Conservation (phyloP, 176 grass and related monocot species). For the Eragrostis curvula region DNA sequence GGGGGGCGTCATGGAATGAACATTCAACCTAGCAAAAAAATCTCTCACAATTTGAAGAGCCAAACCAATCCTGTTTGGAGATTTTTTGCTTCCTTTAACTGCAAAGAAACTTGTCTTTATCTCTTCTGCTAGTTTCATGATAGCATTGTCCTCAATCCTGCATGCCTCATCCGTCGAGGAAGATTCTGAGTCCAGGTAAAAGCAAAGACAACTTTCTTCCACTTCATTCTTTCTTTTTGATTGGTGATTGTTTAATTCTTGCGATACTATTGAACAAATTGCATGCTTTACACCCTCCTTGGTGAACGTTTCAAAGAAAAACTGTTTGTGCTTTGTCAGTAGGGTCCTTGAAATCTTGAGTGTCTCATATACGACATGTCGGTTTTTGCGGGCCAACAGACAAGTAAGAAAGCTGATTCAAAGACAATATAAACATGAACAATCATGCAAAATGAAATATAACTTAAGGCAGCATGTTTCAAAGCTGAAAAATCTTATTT, state of each 20-base stretch:
- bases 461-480: slow-evolving; percentile 6
- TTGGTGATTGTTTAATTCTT: slow-evolving; percentile 32
- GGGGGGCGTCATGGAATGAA: slow-evolving; percentile 21
- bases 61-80: slow-evolving; percentile 35
- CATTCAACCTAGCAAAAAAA: slow-evolving; percentile 40
- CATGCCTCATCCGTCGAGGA: slow-evolving; percentile 32
- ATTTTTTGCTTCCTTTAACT: slow-evolving; percentile 31
- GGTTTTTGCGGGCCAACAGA: slow-evolving; percentile 55
- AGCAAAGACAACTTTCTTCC: slow-evolving; percentile 52
- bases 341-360: slow-evolving; percentile 56
- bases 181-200: slow-evolving; percentile 35
- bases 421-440: slow-evolving; percentile 16
- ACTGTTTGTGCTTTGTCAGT: slow-evolving; percentile 46
- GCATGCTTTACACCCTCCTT: slow-evolving; percentile 66
- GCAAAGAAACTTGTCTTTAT: slow-evolving; percentile 49
- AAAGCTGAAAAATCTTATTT: neutral
- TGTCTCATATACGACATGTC: slow-evolving; percentile 49
- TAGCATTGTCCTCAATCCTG: slow-evolving; percentile 46
- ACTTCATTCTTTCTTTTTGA: slow-evolving; percentile 19
- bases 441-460: slow-evolving; percentile 7
- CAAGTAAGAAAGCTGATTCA: slow-evolving; percentile 62
- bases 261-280: slow-evolving; percentile 47
- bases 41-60: slow-evolving; percentile 35
- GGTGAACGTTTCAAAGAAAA: slow-evolving; percentile 53
- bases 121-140: slow-evolving; percentile 52